Evolutionary conservation across 2,329 filamentous ascomycete genomes (phyloP), one percentile per base, ranked within the genome.

Genomic region (Mycosphaerella sp.): DNA sequence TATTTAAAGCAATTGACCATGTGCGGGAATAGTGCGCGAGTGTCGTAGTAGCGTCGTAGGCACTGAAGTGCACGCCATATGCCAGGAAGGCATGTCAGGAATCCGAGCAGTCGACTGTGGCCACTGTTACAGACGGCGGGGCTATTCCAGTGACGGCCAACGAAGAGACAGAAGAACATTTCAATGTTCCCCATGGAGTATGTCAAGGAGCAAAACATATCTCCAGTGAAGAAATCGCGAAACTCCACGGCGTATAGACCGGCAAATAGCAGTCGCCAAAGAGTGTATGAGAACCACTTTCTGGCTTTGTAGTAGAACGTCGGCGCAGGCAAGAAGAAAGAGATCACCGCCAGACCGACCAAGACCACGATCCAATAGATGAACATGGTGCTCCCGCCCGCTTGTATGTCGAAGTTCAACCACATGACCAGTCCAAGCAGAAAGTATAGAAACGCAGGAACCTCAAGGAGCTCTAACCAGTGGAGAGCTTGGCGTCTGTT

Each of bases 141-240:
- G 23, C 87, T 74, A 26, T 80, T 70, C 91, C 91, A 98, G 46
- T 65, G 56, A 50, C 83, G 79, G n/a, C 48, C 48, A n/a, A 85
- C 83, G 64, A 97, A 98, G 1, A 97, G 77, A 68, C 93, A 98
- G 70, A 95, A 96, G 74, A 97, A 96, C 0, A 97, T 76, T 63
- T 90, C 88, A 39, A 95, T 80, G 66, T 97, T 96, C 57, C 88
- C 86, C 72, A 89, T 88, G 12, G 86, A 81, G 70, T 98, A 98
- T 5, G 91, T 95, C 53, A 95, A 77, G 2, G 93, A 97, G 72
- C 92, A 97, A 71, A 95, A 95, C 78, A 97, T 96, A 69, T 98
- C 93, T 49, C 93, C 93, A 0, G 97, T 79, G 71, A 96, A 97
- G 73, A 98, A 97, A 71, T 98, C 93, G 54, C 91, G 83, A 69